Evolutionary conservation across 768 basidiomycete species (phyloP).

Genomic region (Russula lepida): DNA sequence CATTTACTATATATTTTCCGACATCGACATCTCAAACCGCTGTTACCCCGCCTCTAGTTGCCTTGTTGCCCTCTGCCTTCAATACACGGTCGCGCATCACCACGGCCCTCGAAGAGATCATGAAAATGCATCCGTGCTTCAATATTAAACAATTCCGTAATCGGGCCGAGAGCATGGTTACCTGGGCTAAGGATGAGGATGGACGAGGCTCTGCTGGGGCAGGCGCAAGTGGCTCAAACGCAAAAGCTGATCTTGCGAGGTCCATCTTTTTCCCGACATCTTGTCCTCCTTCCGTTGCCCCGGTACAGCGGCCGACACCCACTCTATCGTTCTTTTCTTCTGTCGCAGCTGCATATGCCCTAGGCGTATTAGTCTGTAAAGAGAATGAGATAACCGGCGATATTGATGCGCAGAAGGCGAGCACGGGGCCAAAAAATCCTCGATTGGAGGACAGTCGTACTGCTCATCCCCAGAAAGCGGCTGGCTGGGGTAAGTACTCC

Average conservation of each 20-base stretch:
- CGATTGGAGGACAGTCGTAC: constrained; percentile 17
- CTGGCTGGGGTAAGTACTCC: constrained; percentile 16
- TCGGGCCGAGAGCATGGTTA: constrained; percentile 39
- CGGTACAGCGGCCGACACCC: constrained; percentile 3
- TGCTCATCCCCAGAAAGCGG: constrained; percentile 3
- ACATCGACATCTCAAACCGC: constrained; percentile 21
- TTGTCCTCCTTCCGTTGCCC: not conserved
- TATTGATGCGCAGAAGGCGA: constrained; percentile 1
- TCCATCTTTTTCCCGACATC: constrained; percentile 16
- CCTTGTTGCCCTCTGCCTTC: constrained; percentile 34
- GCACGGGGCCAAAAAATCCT: constrained; percentile 8
- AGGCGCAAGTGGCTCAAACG: not conserved
- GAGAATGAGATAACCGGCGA: constrained; percentile 18
- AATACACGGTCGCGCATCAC: constrained; percentile 33
- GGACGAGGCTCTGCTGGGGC: constrained; percentile 6
- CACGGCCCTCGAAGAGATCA: constrained; percentile 33
- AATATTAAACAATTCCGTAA: constrained; percentile 40
- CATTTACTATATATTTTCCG: constrained; percentile 19
- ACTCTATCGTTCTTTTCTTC: constrained; percentile 22
- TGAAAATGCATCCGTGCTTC: constrained; percentile 43
- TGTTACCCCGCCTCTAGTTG: constrained; percentile 34
- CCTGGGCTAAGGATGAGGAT: constrained; percentile 32
- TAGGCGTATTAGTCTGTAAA: constrained; percentile 18
- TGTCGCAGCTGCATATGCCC: constrained; percentile 18
- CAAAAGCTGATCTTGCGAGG: constrained; percentile 18